Evolutionary conservation across 2,329 filamentous ascomycete genomes (phyloP), one percentile per base, ranked within the genome.

Genomic region (Nothomitra cinnamomea): DNA sequence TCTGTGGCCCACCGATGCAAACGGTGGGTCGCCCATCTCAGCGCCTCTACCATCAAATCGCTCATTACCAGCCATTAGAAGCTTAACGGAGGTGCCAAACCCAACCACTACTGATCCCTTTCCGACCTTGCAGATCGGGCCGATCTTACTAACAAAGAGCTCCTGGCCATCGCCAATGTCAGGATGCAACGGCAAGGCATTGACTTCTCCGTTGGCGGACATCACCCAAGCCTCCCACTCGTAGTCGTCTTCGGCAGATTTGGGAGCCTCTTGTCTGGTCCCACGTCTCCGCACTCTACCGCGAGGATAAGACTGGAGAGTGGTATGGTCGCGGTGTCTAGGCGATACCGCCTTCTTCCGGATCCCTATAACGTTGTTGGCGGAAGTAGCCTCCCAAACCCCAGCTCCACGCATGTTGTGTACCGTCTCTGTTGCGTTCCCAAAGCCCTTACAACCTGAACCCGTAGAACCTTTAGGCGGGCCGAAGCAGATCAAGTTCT

Each of bases 1-100:
- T 3, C 50, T 28, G 36, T 52, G 12, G n/a, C 50, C 50, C n/a
- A 52, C n/a, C 8, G 50, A n/a, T 8, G 32, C 32, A 22, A 52
- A 41, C 5, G 32, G 12, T 7, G 21, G 10, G 19, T 52, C 50
- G 21, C 65, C 69, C 56, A 64, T 62, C 61, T 60, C 58, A 49
- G 61, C 67, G 21, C 60, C 60, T 24, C 64, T 64, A 15, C 61
- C 67, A 43, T 81, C 78, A 59, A 83, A 84, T 32, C 76, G 70
- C 61, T 84, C 82, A 57, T 78, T 74, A 4, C 82, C 83, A 4
- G 83, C 70, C 1, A 77, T 78, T 54, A 88, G 74, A 51, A 88
- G 69, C 66, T 87, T 88, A 60, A 88, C 72, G 1, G 78, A 72
- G 58, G 87, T 85, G 12, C 84, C 85, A 56, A 88, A 79, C 0